These are phyloP conservation scores for Aethionema arabicum DNA, from an alignment of 345 rosid species.

Conservation along the genomic window DNA sequence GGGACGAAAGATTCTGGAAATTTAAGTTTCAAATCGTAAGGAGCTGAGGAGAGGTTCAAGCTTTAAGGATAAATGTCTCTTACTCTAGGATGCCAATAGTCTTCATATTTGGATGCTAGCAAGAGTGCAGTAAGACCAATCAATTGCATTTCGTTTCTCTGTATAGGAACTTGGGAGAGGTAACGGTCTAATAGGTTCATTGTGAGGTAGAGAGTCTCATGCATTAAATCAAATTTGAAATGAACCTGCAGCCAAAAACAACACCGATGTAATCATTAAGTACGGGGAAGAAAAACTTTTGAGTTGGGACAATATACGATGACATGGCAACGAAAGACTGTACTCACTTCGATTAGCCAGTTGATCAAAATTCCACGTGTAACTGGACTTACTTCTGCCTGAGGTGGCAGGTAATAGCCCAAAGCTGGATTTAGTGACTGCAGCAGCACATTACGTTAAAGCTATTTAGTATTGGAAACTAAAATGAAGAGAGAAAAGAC, in stretches of 20 bases:
- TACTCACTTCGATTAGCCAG: conserved; percentile 91
- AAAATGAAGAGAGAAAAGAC: background rate
- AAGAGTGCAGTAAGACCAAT: conserved; percentile 84
- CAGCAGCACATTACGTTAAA: conserved; percentile 32
- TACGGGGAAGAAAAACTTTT: conserved; percentile 17
- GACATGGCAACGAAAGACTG: conserved; percentile 16
- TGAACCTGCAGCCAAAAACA: conserved; percentile 62
- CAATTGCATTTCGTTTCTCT: conserved; percentile 83
- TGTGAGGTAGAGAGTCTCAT: conserved; percentile 88
- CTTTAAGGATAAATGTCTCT: conserved; percentile 14
- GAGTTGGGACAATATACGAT: conserved; percentile 5
- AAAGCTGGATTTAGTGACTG: conserved; percentile 59
- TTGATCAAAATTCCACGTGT: conserved; percentile 90
- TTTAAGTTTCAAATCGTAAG: conserved; percentile 14
- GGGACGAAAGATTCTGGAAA: background rate
- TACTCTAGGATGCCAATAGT: conserved; percentile 98
- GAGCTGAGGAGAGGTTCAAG: conserved; percentile 5
- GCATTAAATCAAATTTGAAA: conserved; percentile 81
- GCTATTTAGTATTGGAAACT: background rate
- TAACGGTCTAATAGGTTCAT: conserved; percentile 68
- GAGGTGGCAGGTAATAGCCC: conserved; percentile 61
- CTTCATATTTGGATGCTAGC: conserved; percentile 94
- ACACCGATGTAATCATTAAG: conserved; percentile 26
- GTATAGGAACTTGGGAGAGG: conserved; percentile 72
- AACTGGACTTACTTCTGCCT: conserved; percentile 57